A percentile compares a stretch with the other conserved stretches of the same genome.
These are phyloP conservation scores for Colletotrichum destructivum DNA, from an alignment of 2,329 filamentous ascomycete genomes.

Conservation along the genomic window DNA sequence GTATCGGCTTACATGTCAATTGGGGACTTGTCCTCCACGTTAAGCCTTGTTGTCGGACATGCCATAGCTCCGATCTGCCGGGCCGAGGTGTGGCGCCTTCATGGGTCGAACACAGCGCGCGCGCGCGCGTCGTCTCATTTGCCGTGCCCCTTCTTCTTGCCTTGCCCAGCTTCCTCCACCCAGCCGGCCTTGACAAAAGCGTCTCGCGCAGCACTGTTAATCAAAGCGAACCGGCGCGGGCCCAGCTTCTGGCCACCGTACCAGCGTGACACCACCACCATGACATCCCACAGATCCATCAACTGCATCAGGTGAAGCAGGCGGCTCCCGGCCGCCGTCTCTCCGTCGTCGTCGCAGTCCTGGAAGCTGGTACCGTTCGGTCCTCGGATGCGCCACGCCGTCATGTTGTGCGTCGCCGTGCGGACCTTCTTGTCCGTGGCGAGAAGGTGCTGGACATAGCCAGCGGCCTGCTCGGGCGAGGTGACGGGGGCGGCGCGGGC, in stretches of 20 bases:
- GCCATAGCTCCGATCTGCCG: background rate
- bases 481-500: slow-evolving; percentile 81
- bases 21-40: background rate
- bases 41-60: background rate
- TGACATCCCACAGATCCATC: slow-evolving; percentile 93
- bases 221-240: slow-evolving; percentile 89
- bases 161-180: slow-evolving; percentile 65
- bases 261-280: slow-evolving; percentile 96
- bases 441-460: slow-evolving; percentile 82
- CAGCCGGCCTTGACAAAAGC: slow-evolving; percentile 84
- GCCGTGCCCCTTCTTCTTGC: slow-evolving; percentile 59
- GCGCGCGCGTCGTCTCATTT: slow-evolving; percentile 4
- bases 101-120: background rate
- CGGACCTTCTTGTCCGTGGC: slow-evolving; percentile 87
- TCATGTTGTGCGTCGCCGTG: slow-evolving; percentile 95
- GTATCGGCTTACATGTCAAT: background rate
- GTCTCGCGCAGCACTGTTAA: slow-evolving; percentile 89
- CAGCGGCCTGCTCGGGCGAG: slow-evolving; percentile 79
- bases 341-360: slow-evolving; percentile 96
- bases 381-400: slow-evolving; percentile 86
- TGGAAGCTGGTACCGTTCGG: slow-evolving; percentile 75
- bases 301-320: slow-evolving; percentile 92
- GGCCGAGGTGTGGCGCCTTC: background rate
- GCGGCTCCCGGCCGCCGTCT: slow-evolving; percentile 89
- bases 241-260: slow-evolving; percentile 93